A percentile compares a stretch with the other conserved stretches of the same genome.
Evolutionary conservation across 2,329 filamentous ascomycete genomes (phyloP).

Genomic region (Neoascochyta sp.): DNA sequence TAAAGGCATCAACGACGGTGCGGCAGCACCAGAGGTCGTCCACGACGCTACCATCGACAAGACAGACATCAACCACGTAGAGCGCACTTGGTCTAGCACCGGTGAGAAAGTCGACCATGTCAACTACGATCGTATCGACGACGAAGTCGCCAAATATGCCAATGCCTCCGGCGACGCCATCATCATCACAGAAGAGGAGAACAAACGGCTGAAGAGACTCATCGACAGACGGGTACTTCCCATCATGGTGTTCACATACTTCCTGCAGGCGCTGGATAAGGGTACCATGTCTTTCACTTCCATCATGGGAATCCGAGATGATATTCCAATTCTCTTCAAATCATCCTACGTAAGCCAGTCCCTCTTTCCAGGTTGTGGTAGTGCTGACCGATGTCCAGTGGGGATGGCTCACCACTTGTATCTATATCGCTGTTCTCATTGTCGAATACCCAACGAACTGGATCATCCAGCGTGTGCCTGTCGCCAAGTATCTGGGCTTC

Average conservation of each 20-base stretch:
- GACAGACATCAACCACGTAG: slow-evolving; percentile 45
- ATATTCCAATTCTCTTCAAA: slow-evolving; percentile 31
- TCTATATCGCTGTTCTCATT: slow-evolving; percentile 67
- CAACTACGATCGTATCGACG: slow-evolving; percentile 61
- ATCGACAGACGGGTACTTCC: slow-evolving; percentile 66
- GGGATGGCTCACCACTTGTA: slow-evolving; percentile 69
- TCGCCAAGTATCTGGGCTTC: slow-evolving; percentile 63
- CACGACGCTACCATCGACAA: slow-evolving; percentile 16
- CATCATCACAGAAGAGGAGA: slow-evolving; percentile 59
- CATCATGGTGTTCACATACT: slow-evolving; percentile 72
- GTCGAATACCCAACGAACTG: slow-evolving; percentile 72
- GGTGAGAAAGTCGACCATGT: slow-evolving; percentile 51
- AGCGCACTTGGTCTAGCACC: slow-evolving; percentile 46
- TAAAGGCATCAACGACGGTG: slow-evolving; percentile 15
- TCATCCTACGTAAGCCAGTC: slow-evolving; percentile 24
- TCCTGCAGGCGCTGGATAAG: slow-evolving; percentile 65
- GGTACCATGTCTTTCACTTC: slow-evolving; percentile 61
- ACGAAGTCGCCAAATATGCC: slow-evolving; percentile 68
- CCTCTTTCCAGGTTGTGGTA: not conserved
- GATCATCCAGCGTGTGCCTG: slow-evolving; percentile 60
- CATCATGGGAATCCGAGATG: slow-evolving; percentile 58
- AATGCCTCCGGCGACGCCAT: slow-evolving; percentile 51
- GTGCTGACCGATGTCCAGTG: slow-evolving; percentile 47
- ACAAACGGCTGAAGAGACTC: slow-evolving; percentile 57
- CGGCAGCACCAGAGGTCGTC: slow-evolving; percentile 14